Evolutionary conservation across 2,329 filamentous ascomycete species (phyloP), one percentile per base, ranked within the genome.

Genomic region (Claviceps sorghi): DNA sequence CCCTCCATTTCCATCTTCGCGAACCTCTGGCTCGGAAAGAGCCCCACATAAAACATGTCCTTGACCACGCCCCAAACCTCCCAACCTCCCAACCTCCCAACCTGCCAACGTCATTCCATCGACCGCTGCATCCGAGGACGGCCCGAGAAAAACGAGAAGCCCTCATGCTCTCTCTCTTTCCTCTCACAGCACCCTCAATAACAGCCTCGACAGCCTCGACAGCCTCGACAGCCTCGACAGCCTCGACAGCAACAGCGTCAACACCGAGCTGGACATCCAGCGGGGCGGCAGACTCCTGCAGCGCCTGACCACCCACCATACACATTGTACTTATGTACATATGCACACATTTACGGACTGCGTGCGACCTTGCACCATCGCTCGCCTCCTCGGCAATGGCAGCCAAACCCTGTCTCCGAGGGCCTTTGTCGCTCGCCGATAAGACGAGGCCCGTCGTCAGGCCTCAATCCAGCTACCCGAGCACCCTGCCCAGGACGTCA

Each of bases 401-500:
- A 26, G 58, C 54, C 40, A 52, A 55, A n/a, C 58, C 57, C n/a
- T 56, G 57, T 49, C 50, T 64, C 11, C 52, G 53, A 46, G 55
- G 59, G 51, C 56, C 56, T 34, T 58, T 55, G 30, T 56, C 64
- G 41, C 57, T 52, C 42, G 56, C 55, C 2, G 54, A 56, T 19
- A 58, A 59, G 19, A 53, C 54, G 32, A 57, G 60, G 29, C 61
- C 59, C 34, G 58, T 57, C 17, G 52, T 56, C 32, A 58, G 53
- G 53, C 57, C 58, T 48, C 58, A 50, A 32, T 19, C 34, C 10
- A 19, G 34, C 44, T 32, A 36, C 40, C 54, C 56, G 43, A 53
- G 56, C 52, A 57, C 48, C 32, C 55, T 65, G 19, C 58, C 61
- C 44, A 50, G 49, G 50, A 58, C 57, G 44, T 56, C 65, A 19